Conservation (phyloP, 2,329 filamentous ascomycete species). For the Neonectria faginata region DNA sequence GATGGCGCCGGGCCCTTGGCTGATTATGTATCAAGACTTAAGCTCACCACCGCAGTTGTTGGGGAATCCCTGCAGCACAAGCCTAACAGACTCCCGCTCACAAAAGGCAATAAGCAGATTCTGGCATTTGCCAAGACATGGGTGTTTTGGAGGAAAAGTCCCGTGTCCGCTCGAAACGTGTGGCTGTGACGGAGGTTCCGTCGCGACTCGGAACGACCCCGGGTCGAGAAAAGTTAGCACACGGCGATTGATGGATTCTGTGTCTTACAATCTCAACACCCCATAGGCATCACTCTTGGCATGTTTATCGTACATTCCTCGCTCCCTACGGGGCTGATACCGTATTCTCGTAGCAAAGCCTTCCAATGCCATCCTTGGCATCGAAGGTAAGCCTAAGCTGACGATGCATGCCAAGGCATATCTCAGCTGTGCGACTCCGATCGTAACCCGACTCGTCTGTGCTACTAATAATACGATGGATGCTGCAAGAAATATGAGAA, state of each 20-base stretch:
- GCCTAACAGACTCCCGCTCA: background rate
- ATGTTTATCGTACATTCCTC: background rate
- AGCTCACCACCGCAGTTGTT: background rate
- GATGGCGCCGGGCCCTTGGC: background rate
- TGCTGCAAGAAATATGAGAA: background rate
- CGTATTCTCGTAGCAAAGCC: background rate
- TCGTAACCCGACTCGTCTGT: background rate
- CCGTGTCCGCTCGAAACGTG: background rate
- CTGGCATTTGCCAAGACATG: background rate
- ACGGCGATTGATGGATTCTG: background rate
- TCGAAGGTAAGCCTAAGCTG: background rate
- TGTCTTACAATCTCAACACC: slow-evolving; percentile 4
- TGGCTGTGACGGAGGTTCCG: slow-evolving; percentile 17
- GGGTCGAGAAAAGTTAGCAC: background rate
- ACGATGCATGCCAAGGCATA: background rate
- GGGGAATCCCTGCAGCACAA: slow-evolving; percentile 1
- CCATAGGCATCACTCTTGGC: background rate
- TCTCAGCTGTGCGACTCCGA: background rate
- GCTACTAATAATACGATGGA: background rate
- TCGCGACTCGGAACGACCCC: slow-evolving; percentile 17
- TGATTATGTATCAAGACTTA: background rate
- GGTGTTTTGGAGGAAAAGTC: background rate
- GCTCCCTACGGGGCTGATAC: background rate
- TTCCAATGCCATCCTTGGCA: background rate
- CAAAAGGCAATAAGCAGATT: background rate